A percentile compares a stretch with the other conserved stretches of the same genome.
Conservation (phyloP, 2,329 filamentous ascomycete genomes). For the Pseudovirgaria hyperparasitica region DNA sequence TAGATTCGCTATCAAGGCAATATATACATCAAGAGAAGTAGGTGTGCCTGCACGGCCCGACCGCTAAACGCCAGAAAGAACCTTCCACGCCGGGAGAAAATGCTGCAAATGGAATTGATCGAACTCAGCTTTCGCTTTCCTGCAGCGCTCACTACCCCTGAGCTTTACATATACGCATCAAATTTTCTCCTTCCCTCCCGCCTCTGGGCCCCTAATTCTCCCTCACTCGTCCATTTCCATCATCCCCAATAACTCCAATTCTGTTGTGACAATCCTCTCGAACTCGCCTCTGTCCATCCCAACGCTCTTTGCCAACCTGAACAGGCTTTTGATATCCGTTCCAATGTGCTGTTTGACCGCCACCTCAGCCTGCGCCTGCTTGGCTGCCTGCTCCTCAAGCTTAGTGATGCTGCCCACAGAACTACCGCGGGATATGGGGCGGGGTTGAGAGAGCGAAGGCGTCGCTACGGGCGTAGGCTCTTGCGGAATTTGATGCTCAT, state of each 20-base stretch:
- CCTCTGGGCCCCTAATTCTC: slow-evolving; percentile 1
- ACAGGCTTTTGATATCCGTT: slow-evolving; percentile 65
- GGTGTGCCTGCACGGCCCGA: too few relatives aligned
- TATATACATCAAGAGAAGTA: too few relatives aligned
- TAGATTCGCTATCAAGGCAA: too few relatives aligned
- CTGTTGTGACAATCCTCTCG: slow-evolving; percentile 55
- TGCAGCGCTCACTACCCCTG: too few relatives aligned
- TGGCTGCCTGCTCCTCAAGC: slow-evolving; percentile 42
- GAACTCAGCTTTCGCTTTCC: too few relatives aligned
- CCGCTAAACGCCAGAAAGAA: too few relatives aligned
- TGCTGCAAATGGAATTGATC: too few relatives aligned
- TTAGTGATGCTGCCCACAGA: slow-evolving; percentile 33
- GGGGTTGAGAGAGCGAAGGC: slow-evolving; percentile 18
- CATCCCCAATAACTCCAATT: slow-evolving; percentile 57
- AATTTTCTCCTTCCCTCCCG: too few relatives aligned
- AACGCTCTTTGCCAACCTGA: slow-evolving; percentile 53
- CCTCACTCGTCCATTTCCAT: slow-evolving; percentile 45
- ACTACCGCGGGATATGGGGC: slow-evolving; percentile 45
- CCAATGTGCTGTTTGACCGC: slow-evolving; percentile 70
- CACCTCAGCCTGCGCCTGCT: slow-evolving; percentile 52
- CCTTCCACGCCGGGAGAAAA: too few relatives aligned
- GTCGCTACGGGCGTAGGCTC: slow-evolving; percentile 4
- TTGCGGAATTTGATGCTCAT: too few relatives aligned
- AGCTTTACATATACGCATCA: too few relatives aligned
- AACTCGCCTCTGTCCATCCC: slow-evolving; percentile 68